These are phyloP conservation scores for Neolentinus lepideus DNA, from an alignment of 1,284 basidiomycete genomes.

Conservation along the genomic window DNA sequence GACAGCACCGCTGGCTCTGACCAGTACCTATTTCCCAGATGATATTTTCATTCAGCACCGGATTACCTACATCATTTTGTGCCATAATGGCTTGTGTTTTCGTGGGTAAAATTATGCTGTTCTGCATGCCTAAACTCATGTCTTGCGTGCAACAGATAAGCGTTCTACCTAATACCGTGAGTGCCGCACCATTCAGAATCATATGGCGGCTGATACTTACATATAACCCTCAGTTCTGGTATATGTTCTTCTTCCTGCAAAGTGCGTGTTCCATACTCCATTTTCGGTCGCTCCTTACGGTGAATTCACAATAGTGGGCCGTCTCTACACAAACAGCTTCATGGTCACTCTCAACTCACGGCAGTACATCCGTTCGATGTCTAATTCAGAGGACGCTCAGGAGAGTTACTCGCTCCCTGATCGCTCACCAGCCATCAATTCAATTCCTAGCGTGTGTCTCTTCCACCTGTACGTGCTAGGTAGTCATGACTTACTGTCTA, in stretches of 20 bases:
- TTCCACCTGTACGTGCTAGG: neutral
- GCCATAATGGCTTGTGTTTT: neutral
- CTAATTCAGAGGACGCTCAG: neutral
- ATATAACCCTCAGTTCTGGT: neutral
- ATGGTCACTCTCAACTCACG: neutral
- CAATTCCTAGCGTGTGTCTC: neutral
- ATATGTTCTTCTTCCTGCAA: neutral
- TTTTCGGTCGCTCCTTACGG: neutral
- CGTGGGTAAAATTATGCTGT: neutral
- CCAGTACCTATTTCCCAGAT: conserved; percentile 5
- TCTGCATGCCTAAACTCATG: neutral
- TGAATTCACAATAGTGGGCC: neutral
- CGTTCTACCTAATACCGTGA: neutral
- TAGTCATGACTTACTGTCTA: neutral
- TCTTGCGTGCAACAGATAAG: neutral
- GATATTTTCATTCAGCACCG: conserved; percentile 17
- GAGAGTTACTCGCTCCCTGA: neutral
- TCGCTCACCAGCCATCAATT: neutral
- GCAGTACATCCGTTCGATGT: neutral
- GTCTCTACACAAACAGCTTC: neutral
- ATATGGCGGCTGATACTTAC: no score
- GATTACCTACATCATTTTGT: neutral
- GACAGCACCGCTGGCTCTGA: neutral
- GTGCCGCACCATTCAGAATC: neutral
- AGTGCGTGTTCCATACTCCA: neutral